A percentile compares a stretch with the other conserved stretches of the same genome.
These are phyloP conservation scores for Thuidium tamariscinum DNA, from an alignment of 225 moss, liverwort and hornwort species.

Conservation along the genomic window DNA sequence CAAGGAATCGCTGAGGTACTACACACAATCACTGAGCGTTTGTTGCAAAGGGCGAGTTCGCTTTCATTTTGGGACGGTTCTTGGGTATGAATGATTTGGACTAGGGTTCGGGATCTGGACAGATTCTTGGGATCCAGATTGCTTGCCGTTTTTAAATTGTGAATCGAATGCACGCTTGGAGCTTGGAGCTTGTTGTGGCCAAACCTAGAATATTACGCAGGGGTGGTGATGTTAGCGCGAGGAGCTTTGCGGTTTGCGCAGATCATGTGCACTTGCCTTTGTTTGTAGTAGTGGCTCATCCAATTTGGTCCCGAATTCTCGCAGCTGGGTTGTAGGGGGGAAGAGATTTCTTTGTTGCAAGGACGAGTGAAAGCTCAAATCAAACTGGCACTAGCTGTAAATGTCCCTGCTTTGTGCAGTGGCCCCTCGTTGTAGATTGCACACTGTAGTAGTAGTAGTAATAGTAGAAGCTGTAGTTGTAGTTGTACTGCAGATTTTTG, in stretches of 20 bases:
- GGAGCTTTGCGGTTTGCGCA: not conserved
- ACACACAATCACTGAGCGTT: not conserved
- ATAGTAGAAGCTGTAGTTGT: not conserved
- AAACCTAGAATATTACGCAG: not conserved
- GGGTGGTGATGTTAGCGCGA: not conserved
- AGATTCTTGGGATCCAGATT: not conserved
- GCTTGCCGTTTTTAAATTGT: not conserved
- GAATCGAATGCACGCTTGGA: not conserved
- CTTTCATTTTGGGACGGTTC: not conserved
- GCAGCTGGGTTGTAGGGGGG: not conserved
- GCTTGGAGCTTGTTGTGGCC: not conserved
- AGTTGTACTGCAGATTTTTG: not conserved
- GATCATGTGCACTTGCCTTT: not conserved
- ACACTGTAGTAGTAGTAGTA: not conserved
- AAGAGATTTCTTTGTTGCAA: not conserved
- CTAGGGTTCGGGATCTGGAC: slow-evolving; percentile 1
- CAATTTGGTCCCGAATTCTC: slow-evolving; percentile 1
- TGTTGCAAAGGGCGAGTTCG: not conserved
- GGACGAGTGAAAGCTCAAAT: not conserved
- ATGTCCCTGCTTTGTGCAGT: not conserved
- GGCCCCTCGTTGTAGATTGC: not conserved
- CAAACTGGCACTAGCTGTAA: not conserved
- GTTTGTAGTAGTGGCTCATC: not conserved
- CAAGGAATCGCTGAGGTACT: not conserved
- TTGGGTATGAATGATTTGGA: not conserved